Evolutionary conservation across 768 basidiomycete species (phyloP).

Genomic region (Galerina sulciceps): DNA sequence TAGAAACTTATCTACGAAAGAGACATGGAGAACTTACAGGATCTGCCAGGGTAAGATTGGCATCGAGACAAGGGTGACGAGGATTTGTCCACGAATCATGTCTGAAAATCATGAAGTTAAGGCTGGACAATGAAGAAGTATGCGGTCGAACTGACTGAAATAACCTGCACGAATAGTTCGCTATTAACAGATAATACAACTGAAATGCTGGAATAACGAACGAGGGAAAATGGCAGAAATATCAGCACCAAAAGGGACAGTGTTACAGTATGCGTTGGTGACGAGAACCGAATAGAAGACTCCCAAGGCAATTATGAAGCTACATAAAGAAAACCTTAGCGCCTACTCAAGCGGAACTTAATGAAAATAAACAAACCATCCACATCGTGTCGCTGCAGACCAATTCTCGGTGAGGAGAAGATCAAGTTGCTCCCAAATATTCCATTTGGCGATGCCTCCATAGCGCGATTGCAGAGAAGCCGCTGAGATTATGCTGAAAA

Average conservation of each 20-base stretch:
- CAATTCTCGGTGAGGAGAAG: conserved; percentile 16
- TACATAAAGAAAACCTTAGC: not conserved
- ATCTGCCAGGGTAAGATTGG: conserved; percentile 20
- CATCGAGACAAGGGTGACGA: conserved; percentile 16
- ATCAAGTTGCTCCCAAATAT: conserved; percentile 16
- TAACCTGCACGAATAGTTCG: not conserved
- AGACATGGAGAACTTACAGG: conserved; percentile 3
- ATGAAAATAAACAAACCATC: conserved; percentile 5
- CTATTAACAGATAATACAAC: not conserved
- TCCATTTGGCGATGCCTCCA: conserved; percentile 15
- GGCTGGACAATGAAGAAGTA: not conserved
- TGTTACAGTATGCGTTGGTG: conserved; percentile 18
- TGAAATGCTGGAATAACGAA: not conserved
- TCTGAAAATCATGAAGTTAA: not conserved
- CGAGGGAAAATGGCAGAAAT: conserved; percentile 17
- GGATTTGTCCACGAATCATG: conserved; percentile 16
- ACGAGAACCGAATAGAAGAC: conserved; percentile 17
- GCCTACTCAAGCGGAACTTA: not conserved
- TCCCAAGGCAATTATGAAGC: conserved; percentile 15
- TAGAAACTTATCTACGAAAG: not conserved
- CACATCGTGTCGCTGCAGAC: conserved; percentile 13
- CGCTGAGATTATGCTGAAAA: conserved; percentile 16
- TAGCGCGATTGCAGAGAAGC: conserved; percentile 19
- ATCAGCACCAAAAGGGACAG: conserved; percentile 18
- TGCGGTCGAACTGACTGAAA: conserved; percentile 8